Evolutionary conservation across 441 rosid species (phyloP).

Genomic region (Corymbia citriodora): DNA sequence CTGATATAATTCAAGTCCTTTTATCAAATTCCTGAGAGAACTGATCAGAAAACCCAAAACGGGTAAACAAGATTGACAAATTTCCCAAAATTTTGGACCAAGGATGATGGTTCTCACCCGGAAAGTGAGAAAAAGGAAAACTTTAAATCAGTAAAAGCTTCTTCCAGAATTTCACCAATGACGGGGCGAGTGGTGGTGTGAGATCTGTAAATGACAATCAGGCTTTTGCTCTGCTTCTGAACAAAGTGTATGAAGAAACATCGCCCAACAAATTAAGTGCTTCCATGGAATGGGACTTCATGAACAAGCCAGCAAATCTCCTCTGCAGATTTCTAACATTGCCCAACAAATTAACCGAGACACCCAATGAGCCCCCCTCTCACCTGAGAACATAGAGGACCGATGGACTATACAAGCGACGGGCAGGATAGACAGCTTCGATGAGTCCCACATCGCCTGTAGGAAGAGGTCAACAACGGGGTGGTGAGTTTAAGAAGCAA

Average conservation of each 20-base stretch:
- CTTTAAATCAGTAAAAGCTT: background rate
- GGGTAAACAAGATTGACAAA: background rate
- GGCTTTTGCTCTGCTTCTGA: too few species aligned
- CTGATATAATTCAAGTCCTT: background rate
- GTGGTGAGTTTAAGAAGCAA: rapidly evolving
- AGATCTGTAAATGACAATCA: background rate
- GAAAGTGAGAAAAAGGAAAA: background rate
- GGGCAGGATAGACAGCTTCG: background rate
- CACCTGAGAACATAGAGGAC: background rate
- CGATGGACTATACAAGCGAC: too few species aligned
- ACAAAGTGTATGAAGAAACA: too few species aligned
- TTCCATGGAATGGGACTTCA: background rate
- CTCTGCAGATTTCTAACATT: background rate
- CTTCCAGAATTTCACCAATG: background rate
- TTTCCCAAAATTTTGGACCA: background rate
- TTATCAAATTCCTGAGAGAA: background rate
- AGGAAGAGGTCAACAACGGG: rapidly evolving
- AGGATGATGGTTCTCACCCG: too few species aligned
- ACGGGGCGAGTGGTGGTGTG: background rate
- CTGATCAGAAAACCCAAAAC: background rate
- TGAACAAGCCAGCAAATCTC: background rate
- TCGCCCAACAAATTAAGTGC: too few species aligned
- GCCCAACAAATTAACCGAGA: background rate
- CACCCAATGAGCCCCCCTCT: background rate
- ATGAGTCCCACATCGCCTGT: background rate